Base-by-base conservation (phyloP, 31 red algal species). In the Asparagopsis taxiformis region DNA sequence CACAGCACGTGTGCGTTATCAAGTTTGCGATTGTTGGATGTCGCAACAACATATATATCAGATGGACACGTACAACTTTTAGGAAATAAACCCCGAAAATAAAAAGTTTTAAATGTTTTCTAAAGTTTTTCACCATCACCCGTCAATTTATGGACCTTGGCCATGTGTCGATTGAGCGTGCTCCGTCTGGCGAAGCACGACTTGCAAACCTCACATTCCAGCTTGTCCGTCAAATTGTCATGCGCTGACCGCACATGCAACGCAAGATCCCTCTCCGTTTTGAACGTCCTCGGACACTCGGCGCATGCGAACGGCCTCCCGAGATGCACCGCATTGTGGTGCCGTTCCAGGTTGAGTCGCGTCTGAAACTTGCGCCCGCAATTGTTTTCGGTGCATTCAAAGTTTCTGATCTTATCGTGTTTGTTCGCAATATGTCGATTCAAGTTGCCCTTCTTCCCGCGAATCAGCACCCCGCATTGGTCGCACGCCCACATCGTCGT, bases 341-440 rank as follows among this genome's bases (percentile, higher is more conserved):
- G 79, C 7, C 79, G 66, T 55, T 65, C 68, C 22, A 84, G 68
- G 33, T 84, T 84, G 9, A 84, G 51, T 65, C 79, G n/a, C n/a
- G n/a, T n/a, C n/a, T n/a, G n/a, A n/a, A n/a, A n/a, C n/a, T n/a
- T n/a, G n/a, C n/a, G n/a, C 52, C 68, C 79, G 48, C 79, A 84
- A 2, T 59, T 64, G 22, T 66, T 24, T 35, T 48, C 22, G 6
- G 50, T 0, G 64, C 77, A 80, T 35, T 43, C 62, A 67, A 57
- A 80, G 22, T 62, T 64, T 31, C 77, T 62, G 46, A 80, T 80
- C 8, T 80, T 68, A 16, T 80, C 77, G 36, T 80, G 77, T 59
- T 80, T 80, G 52, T 80, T 80, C 24, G 77, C 77, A 69, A 80
- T 80, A 48, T 80, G 77, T 33, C 77, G 48, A 39, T 80, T 80